Percentiles rank a stretch among this genome's conserved stretches.
Conservation (phyloP, 352 stramenopile genomes). For the Phytophthora fragariae region DNA sequence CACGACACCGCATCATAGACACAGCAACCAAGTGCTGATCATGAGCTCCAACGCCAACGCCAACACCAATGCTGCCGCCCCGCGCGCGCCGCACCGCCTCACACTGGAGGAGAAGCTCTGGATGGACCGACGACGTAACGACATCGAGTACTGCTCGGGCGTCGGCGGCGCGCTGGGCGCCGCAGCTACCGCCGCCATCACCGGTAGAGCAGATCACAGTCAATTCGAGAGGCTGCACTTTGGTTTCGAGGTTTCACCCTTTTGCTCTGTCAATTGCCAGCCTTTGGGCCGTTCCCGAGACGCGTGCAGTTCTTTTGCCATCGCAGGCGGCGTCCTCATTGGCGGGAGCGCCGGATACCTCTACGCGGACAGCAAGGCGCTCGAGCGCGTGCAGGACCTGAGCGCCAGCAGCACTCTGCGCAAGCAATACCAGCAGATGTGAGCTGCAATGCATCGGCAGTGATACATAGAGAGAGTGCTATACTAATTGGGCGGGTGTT, state of each 20-base stretch:
- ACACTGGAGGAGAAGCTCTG: slow-evolving; percentile 88
- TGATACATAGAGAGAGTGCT: not conserved
- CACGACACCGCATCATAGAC: slow-evolving; percentile 22
- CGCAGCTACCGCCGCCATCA: slow-evolving; percentile 58
- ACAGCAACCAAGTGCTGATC: slow-evolving; percentile 4
- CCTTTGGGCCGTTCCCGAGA: slow-evolving; percentile 70
- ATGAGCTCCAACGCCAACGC: slow-evolving; percentile 23
- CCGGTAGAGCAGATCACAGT: slow-evolving; percentile 39
- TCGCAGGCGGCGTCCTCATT: slow-evolving; percentile 66
- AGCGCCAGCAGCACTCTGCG: slow-evolving; percentile 78
- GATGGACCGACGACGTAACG: slow-evolving; percentile 74
- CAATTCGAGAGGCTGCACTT: not conserved
- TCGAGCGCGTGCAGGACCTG: slow-evolving; percentile 77
- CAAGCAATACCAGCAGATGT: slow-evolving; percentile 88
- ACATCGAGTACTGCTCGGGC: slow-evolving; percentile 71
- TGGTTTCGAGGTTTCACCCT: slow-evolving; percentile 2
- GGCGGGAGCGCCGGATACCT: slow-evolving; percentile 68
- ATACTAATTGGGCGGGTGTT: not conserved
- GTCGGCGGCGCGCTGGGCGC: slow-evolving; percentile 67
- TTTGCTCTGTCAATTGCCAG: slow-evolving; percentile 28
- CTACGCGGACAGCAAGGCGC: slow-evolving; percentile 75
- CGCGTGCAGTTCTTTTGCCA: slow-evolving; percentile 67
- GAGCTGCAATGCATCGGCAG: not conserved
- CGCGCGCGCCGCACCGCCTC: slow-evolving; percentile 44
- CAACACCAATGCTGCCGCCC: slow-evolving; percentile 1